phyloP scores from a whole-genome alignment of 2,329 filamentous ascomycete genomes.

The Zymoseptoria ardabiliae region DNA sequence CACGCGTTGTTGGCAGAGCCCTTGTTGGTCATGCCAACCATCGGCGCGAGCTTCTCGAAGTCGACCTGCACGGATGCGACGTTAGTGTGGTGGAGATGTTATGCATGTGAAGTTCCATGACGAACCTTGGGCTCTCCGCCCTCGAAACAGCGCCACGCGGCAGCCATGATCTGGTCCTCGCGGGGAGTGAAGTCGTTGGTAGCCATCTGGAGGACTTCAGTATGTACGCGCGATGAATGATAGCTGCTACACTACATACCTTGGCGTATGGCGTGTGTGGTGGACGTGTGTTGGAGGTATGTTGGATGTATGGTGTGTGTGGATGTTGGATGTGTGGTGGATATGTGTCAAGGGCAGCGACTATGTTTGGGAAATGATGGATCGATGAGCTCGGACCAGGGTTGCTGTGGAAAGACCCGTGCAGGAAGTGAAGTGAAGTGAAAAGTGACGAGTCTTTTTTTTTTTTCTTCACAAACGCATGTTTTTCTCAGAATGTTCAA shows the following conservation, averaged over 20 bases:
- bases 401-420: neutral
- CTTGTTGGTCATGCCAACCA: conserved; percentile 4
- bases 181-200: conserved; percentile 3
- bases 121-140: conserved; percentile 3
- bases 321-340: neutral
- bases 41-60: conserved; percentile 5
- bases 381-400: neutral
- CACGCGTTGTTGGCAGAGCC: conserved; percentile 8
- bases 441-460: neutral
- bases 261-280: neutral
- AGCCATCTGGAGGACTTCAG: neutral
- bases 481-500: conserved; percentile 24
- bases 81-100: neutral
- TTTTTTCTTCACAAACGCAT: conserved; percentile 23
- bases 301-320: neutral
- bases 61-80: neutral
- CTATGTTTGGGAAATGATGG: neutral
- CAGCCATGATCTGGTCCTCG: conserved; percentile 3
- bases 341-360: neutral
- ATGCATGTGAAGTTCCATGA: neutral
- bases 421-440: neutral
- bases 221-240: neutral
- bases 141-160: conserved; percentile 8
- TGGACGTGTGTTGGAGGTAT: neutral
- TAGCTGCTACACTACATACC: neutral